Evolutionary conservation across 2,329 filamentous ascomycete genomes (phyloP), one percentile per base, ranked within the genome.

Genomic region (Cordyceps fumosorosea): DNA sequence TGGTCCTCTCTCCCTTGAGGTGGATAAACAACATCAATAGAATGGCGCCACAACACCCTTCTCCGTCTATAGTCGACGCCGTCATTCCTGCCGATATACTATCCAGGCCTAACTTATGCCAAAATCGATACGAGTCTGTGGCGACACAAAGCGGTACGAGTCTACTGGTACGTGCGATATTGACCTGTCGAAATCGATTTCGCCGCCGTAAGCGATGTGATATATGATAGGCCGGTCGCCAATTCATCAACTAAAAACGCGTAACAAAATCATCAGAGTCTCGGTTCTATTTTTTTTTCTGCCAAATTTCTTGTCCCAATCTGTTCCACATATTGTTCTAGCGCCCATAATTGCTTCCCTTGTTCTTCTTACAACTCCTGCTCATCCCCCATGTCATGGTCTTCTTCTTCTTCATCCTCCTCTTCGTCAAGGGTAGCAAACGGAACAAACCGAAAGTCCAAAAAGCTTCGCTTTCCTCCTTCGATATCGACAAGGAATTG

Each of bases 401-500:
- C 70, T 1, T 73, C 74, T 1, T 74, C 73, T 1, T 74, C 73
- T 1, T 77, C 76, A 2, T 75, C 76, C 1, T 78, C 79, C 3
- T 76, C 76, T 5, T 80, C 80, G 32, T 86, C 86, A 48, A 89
- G 83, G 24, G 84, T 82, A 18, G 82, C 80, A 60, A 86, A 87
- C 18, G 91, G 90, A 62, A 96, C 87, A 71, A 95, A 91, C 22
- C 89, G 81, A 73, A 93, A 96, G 73, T 95, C 90, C 26, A 95
- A 81, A 75, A 93, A 96, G 68, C 86, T 90, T 45, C 86, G 79
- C 26, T 81, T 80, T 5, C 84, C 82, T 7, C 84, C 83, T 65
- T 95, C 91, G 48, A 93, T 81, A 71, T 97, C 91, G 18, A 99
- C 88, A 89, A 99, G 95, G 70, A 98, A 97, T 71, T 99, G 95